Base-by-base conservation (phyloP, 192 early-diverging fungal species). In the Backusella morwellensis region DNA sequence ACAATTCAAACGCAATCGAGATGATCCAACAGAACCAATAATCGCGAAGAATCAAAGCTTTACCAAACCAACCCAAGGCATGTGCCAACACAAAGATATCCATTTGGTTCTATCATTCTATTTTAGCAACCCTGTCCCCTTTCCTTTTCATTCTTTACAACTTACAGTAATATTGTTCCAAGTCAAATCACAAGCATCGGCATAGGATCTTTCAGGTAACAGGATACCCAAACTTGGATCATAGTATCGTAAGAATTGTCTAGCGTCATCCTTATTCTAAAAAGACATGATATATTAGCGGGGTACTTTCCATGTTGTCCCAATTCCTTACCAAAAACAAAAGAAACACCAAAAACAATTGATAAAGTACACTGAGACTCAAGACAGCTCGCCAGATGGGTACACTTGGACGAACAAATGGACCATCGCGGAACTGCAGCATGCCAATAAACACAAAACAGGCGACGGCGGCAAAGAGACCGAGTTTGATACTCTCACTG, bases 11-110 rank as follows among this genome's bases (percentile, higher is more conserved):
- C 82, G 95, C 90, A 66, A 99, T 81, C 0, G 95, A 97, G 69
- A 97, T 79, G 63, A 99, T 96, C 97, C 97, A 99, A 84, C 96
- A 97, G 82, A 97, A 93, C 75, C 93, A 97, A 81, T 93, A 92
- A 84, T 99, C 97, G 42, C 97, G 92, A 66, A 99, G 82, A 66
- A 99, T 94, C 32, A 99, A 82, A 6, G 96, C 92, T 84, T 97
- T 97, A 72, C 90, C 92, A 77, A 95, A 97, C 97, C 97, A 99
- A 26, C 97, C 97, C 35, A 97, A 72, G 38, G 93, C 87, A 84
- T 99, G 97, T 4, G 96, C 96, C 72, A 97, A 40, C 29, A 97
- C 96, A 84, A 99, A 99, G 35, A 96, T 91, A 81, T 99, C 97
- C 70, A 97, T 88, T 86, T 96, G 94, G 75, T 88, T 84, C 89